phyloP scores from a whole-genome alignment of 208 protist genomes.

The Acanthamoeba rhysodes region DNA sequence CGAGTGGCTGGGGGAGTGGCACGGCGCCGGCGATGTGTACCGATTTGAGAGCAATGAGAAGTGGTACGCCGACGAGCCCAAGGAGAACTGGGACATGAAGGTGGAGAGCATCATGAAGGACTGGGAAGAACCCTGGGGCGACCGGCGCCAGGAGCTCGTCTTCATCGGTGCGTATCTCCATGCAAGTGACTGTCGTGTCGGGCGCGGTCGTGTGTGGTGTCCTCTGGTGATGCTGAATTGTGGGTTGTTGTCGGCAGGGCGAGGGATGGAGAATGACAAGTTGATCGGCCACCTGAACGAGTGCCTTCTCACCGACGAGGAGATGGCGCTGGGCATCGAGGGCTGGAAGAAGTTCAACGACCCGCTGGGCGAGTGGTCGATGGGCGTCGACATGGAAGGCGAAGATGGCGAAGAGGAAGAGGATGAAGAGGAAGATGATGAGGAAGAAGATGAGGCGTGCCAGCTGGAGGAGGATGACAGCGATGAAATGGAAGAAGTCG shows the following conservation, averaged over 20 bases:
- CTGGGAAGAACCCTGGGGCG: slow-evolving; percentile 79
- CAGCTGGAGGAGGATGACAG: not conserved
- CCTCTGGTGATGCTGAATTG: not conserved
- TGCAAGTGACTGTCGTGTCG: not conserved
- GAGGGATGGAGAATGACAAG: slow-evolving; percentile 78
- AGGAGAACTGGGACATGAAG: slow-evolving; percentile 77
- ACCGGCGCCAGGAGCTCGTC: slow-evolving; percentile 89
- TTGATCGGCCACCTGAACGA: slow-evolving; percentile 80
- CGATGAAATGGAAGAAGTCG: slow-evolving; percentile 9
- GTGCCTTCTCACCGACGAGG: slow-evolving; percentile 87
- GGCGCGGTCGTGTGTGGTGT: not conserved
- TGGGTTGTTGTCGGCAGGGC: not conserved
- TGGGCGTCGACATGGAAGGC: slow-evolving; percentile 11
- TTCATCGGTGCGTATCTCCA: slow-evolving; percentile 84
- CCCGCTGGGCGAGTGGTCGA: slow-evolving; percentile 74
- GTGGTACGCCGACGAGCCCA: slow-evolving; percentile 80
- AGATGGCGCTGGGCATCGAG: slow-evolving; percentile 78
- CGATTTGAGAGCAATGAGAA: slow-evolving; percentile 66
- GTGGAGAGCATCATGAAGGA: slow-evolving; percentile 41
- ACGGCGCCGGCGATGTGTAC: slow-evolving; percentile 72
- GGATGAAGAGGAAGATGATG: not conserved
- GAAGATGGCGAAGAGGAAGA: slow-evolving; percentile 13
- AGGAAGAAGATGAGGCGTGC: not conserved
- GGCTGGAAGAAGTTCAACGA: slow-evolving; percentile 81
- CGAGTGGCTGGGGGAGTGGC: slow-evolving; percentile 67